Evolutionary conservation across 345 rosid genomes (phyloP).

Genomic region (Eucalyptus cladocalyx): DNA sequence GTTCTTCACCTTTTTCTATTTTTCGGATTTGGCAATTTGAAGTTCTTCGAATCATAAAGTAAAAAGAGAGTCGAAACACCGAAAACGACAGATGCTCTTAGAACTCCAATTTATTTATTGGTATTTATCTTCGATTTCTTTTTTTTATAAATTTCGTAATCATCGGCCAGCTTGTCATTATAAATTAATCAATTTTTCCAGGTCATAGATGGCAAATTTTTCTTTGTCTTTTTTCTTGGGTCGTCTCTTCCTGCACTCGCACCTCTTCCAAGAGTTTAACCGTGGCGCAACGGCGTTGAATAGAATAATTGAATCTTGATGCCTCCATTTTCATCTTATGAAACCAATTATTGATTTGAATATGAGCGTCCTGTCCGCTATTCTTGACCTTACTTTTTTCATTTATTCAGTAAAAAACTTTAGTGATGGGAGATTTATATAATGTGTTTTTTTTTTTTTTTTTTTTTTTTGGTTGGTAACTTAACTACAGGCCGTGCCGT

Average conservation of each 20-base stretch:
- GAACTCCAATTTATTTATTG: background rate
- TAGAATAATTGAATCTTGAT: background rate
- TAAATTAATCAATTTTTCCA: background rate
- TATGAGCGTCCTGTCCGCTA: background rate
- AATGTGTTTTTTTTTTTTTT: background rate
- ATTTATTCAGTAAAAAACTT: background rate
- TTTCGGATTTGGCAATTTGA: background rate
- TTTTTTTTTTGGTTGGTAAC: background rate
- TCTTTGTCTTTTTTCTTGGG: background rate
- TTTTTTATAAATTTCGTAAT: background rate
- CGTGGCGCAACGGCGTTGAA: conserved; percentile 6
- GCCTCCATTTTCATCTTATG: background rate
- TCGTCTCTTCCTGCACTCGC: background rate
- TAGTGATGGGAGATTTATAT: background rate
- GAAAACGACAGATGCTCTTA: background rate
- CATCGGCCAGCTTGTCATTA: background rate
- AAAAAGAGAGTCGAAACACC: background rate
- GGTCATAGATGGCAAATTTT: background rate
- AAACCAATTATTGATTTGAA: background rate
- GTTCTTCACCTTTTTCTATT: background rate
- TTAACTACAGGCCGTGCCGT: conserved; percentile 75
- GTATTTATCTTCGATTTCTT: background rate
- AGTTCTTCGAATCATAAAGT: background rate
- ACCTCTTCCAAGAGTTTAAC: background rate
- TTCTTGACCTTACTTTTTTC: background rate